Base-by-base conservation (phyloP, 495 filamentous ascomycete genomes). In the Cercophora newfieldiana region DNA sequence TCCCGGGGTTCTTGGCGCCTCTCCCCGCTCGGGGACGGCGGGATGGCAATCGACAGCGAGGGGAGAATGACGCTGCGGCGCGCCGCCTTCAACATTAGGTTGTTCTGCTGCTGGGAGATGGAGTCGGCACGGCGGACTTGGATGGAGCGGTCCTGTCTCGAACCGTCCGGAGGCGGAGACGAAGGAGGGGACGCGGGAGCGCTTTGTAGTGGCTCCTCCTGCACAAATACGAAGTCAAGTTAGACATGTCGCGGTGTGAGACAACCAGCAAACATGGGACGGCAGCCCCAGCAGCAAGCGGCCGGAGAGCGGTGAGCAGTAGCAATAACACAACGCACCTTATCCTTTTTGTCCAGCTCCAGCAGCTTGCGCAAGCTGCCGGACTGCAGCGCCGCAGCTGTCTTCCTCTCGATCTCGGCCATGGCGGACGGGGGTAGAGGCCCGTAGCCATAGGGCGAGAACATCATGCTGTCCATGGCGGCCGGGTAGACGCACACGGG, bases 271-370 rank as follows among this genome's bases (percentile, higher is more conserved):
- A 65, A 44, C 65, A 64, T 63, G 68, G 65, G 69, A 63, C 62
- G 55, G 65, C 59, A 48, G 33, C 37, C 48, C 37, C 47, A 44
- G 22, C 33, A 61, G 56, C 63, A 64, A 37, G 44, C 47, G 64
- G 63, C 53, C 54, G 66, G 63, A 50, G 59, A 50, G 59, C 60
- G 59, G 55, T 47, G 26, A 44, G 37, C 4, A 16, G 10, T 47
- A 26, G 24, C 37, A 25, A 24, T 18, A 28, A 61, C 10, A 21
- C 49, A 47, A 72, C 79, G 74, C 77, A 84, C 83, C 82, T 84
- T 83, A 74, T 77, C 76, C 72, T 74, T 76, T 65, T 80, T 80
- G 69, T 84, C 83, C 62, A 84, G 72, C 68, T 85, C 82, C 56
- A 84, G 71, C 82, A 86, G 82, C 29, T 72, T 73, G 64, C 81